Base-by-base conservation (phyloP, 495 filamentous ascomycete genomes). In the Thozetella sp. region DNA sequence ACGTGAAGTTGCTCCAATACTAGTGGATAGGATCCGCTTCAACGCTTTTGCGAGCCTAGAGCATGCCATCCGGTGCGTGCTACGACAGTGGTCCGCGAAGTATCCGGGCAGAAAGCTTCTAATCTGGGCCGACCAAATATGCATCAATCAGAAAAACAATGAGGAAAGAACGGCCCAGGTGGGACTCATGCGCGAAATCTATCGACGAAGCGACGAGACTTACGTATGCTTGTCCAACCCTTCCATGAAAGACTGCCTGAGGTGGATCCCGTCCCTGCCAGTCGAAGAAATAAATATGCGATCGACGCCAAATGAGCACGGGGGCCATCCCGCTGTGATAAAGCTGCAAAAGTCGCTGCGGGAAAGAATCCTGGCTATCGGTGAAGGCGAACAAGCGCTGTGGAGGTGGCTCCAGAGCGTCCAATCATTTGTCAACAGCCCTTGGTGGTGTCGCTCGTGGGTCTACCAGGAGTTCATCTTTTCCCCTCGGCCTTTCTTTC, bases 51-150 rank as follows among this genome's bases (percentile, higher is more conserved):
- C 25, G n/a, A 71, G 65, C 59, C 64, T 69, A 0, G 56, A 55
- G 26, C 25, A 55, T n/a, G 64, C 59, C 11, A 56, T 69, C 2
- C 48, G 62, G 20, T 54, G 60, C 24, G 37, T 67, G 13, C 63
- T 63, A 9, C 22, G 54, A 50, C 54, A 46, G n/a, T 59, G 57
- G 57, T 15, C 4, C 30, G 54, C 53, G 51, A 54, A 30, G 2
- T 59, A 48, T 20, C 51, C 57, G 9, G 22, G 48, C 6, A 59
- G 17, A 11, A 34, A 54, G 9, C 22, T 37, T 24, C 23, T 57
- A 11, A 25, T 69, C 26, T 72, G 67, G 64, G 61, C 57, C n/a
- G n/a, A n/a, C n/a, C n/a, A n/a, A n/a, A 59, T 67, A 15, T 64
- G 64, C 50, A 64, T 67, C 52, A 54, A 72, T 54, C 67, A 70